Conservation (phyloP, 2,329 filamentous ascomycete species). For the Huntiella bhutanensis region DNA sequence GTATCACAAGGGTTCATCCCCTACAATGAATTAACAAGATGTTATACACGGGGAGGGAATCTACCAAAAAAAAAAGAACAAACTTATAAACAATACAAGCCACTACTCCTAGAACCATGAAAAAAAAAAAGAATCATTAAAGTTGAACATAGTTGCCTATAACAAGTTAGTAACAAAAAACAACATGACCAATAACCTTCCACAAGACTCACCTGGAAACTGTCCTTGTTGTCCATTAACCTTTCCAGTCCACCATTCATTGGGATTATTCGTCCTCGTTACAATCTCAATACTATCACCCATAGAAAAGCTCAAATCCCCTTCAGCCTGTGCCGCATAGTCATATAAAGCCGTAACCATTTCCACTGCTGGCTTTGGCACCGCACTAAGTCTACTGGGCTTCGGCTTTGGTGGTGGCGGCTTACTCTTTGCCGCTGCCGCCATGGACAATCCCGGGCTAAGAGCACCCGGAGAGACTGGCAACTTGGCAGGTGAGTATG, state of each 20-base stretch:
- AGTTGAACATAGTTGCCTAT: slow-evolving; percentile 8
- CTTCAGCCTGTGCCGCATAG: slow-evolving; percentile 86
- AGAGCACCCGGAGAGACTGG: slow-evolving; percentile 13
- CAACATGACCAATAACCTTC: background rate
- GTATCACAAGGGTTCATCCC: no score
- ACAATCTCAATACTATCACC: slow-evolving; percentile 85
- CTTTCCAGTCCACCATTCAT: slow-evolving; percentile 93
- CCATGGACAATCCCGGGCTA: slow-evolving; percentile 25
- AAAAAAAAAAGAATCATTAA: background rate
- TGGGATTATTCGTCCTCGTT: slow-evolving; percentile 65
- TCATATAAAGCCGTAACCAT: slow-evolving; percentile 85
- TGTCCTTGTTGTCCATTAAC: slow-evolving; percentile 67
- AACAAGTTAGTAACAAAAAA: slow-evolving; percentile 2
- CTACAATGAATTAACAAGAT: background rate
- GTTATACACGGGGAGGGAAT: background rate
- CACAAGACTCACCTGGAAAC: slow-evolving; percentile 59
- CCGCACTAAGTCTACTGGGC: slow-evolving; percentile 47
- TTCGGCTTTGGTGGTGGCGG: slow-evolving; percentile 59
- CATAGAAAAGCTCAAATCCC: slow-evolving; percentile 74
- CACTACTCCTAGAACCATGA: background rate
- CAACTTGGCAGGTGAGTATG: slow-evolving; percentile 37
- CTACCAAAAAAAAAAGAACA: background rate
- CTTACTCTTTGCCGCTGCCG: slow-evolving; percentile 42
- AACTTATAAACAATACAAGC: background rate
- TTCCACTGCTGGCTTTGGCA: slow-evolving; percentile 44